Evolutionary conservation across 495 filamentous ascomycete genomes (phyloP), one percentile per base, ranked within the genome.

Genomic region (Trichoderma parareesei): DNA sequence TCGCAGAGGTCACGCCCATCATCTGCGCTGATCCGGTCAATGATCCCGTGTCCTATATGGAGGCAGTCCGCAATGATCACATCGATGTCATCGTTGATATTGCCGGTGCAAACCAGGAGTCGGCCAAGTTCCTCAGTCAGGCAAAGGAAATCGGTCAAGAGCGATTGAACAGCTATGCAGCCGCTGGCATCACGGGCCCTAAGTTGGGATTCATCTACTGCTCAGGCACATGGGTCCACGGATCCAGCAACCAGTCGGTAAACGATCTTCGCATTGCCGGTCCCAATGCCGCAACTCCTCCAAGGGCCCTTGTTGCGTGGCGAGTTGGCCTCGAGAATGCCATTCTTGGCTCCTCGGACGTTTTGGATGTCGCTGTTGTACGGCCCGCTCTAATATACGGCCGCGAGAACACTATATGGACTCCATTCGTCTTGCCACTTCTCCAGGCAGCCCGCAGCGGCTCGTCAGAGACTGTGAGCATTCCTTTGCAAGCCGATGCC

Each of bases 141-240:
- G 53, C 53, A 14, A 57, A 57, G 53, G 10, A 57, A 10, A 57
- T 57, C 14, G 11, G 53, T 27, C 53, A 57, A 37, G 53, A 57
- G 8, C 53, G 53, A 33, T 10, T 57, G 53, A n/a, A 33, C 11
- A 57, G 53, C 27, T 57, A 57, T 35, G 53, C 8, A 10, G 53
- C 53, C 18, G 53, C 53, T 2, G 53, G 53, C 10, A 38, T 57
- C 33, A 57, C 3, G 18, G 53, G 53, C 9, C 53, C 53, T 38
- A 57, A 57, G 11, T 27, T 57, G 9, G 53, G 53, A 5, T 57
- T 35, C 53, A 37, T 57, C 8, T 57, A 57, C 27, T 57, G 53
- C 14, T 57, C 53, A 38, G 53, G 53, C 6, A 57, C 53, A 16
- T 57, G 53, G 53, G 53, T 57, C 33, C 53, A 57, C 37, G 53